Conservation (phyloP, 495 filamentous ascomycete species). For the Margaritispora aquatica region DNA sequence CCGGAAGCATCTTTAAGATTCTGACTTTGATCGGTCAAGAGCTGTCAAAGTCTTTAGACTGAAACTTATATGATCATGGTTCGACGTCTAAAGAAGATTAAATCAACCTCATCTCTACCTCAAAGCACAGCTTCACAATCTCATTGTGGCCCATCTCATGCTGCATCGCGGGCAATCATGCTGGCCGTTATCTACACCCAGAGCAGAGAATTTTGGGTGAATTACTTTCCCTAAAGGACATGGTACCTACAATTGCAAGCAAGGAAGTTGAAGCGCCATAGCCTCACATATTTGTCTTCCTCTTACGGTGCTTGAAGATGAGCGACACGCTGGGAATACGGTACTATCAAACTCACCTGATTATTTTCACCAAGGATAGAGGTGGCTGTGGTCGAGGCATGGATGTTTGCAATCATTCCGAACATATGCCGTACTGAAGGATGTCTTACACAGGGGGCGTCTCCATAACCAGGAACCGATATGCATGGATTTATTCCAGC, state of each 20-base stretch:
- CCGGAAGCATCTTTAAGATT: background rate
- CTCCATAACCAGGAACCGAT: background rate
- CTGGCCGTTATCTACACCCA: too few species aligned
- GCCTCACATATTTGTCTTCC: too few species aligned
- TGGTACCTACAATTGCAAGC: too few species aligned
- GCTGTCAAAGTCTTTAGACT: background rate
- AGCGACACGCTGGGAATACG: background rate
- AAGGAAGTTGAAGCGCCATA: too few species aligned
- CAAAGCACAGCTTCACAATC: background rate
- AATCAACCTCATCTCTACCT: background rate
- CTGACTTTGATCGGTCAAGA: background rate
- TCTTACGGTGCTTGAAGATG: too few species aligned
- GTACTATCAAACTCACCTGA: background rate
- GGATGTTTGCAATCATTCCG: background rate
- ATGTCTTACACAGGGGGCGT: background rate
- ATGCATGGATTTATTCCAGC: background rate
- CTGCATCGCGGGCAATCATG: too few species aligned
- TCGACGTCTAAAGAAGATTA: background rate
- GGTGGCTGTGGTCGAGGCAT: background rate
- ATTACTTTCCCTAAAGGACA: too few species aligned
- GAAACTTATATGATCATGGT: background rate
- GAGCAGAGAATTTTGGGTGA: too few species aligned
- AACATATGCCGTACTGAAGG: background rate
- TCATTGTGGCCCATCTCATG: background rate
- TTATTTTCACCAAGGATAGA: background rate